Conservation (phyloP, 1,139 yeast genomes). For the Diutina ranongensis region DNA sequence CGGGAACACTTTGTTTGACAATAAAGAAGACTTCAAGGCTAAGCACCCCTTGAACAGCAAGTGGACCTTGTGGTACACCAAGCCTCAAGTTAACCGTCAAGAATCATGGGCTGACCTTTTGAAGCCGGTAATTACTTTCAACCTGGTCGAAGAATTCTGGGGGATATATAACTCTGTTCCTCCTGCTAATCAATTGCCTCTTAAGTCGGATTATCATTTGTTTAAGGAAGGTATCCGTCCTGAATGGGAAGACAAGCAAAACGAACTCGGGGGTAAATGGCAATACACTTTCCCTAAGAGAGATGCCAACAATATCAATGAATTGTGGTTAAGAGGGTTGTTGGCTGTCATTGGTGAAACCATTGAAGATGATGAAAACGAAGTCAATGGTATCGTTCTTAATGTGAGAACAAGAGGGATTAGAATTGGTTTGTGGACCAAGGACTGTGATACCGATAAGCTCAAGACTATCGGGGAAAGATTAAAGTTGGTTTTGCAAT, state of each 20-base stretch:
- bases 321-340: conserved; percentile 86
- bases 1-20: conserved; percentile 47
- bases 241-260: conserved; percentile 94
- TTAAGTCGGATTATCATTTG: conserved; percentile 89
- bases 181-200: conserved; percentile 80
- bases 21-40: conserved; percentile 59
- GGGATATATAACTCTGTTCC: conserved; percentile 94
- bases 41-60: conserved; percentile 86
- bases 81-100: conserved; percentile 68
- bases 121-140: conserved; percentile 86
- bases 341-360: conserved; percentile 94
- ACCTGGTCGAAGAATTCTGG: conserved; percentile 97
- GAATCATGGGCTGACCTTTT: conserved; percentile 92
- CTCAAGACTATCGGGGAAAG: conserved; percentile 67
- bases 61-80: conserved; percentile 98
- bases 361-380: conserved; percentile 77
- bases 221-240: conserved; percentile 94
- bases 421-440: conserved; percentile 92
- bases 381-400: conserved; percentile 91
- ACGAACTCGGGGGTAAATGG: conserved; percentile 94
- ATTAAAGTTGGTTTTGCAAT: conserved; percentile 70
- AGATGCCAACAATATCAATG: conserved; percentile 61
- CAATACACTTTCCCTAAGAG: conserved; percentile 56
- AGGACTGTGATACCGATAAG: conserved; percentile 56
- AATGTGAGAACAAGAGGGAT: conserved; percentile 75